phyloP scores from a whole-genome alignment of 2,329 filamentous ascomycete species.

The Blastomyces parvus region DNA sequence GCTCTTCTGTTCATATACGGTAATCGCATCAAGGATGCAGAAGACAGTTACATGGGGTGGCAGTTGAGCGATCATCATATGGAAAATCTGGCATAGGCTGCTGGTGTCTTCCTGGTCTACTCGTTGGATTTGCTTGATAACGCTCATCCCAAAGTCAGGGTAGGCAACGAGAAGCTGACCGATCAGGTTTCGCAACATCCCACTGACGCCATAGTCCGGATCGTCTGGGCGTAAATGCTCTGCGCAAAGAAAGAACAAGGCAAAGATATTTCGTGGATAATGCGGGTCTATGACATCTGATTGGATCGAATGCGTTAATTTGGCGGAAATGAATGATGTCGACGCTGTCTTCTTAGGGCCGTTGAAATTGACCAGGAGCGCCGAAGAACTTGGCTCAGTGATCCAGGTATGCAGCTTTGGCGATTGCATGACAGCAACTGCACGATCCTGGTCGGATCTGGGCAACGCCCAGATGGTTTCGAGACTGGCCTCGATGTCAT shows the following conservation, averaged over 20 bases:
- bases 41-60: neutral
- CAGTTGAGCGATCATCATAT: slow-evolving; percentile 8
- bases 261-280: slow-evolving; percentile 5
- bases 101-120: neutral
- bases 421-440: slow-evolving; percentile 4
- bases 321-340: slow-evolving; percentile 5
- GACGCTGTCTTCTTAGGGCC: slow-evolving; percentile 1
- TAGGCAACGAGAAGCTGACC: slow-evolving; percentile 1
- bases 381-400: neutral
- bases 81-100: slow-evolving; percentile 3
- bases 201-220: slow-evolving; percentile 2
- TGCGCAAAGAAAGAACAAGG: slow-evolving; percentile 4
- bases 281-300: slow-evolving; percentile 4
- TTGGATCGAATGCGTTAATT: slow-evolving; percentile 1
- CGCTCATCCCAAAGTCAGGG: slow-evolving; percentile 2
- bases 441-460: slow-evolving; percentile 3
- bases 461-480: neutral
- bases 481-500: neutral
- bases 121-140: slow-evolving; percentile 5
- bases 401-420: slow-evolving; percentile 6
- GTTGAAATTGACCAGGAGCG: slow-evolving; percentile 7
- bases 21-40: slow-evolving; percentile 4
- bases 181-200: slow-evolving; percentile 6
- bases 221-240: neutral
- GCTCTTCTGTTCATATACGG: slow-evolving; percentile 2